These are phyloP conservation scores for Prunella vulgaris DNA, from an alignment of 257 asterid genomes.

Conservation along the genomic window DNA sequence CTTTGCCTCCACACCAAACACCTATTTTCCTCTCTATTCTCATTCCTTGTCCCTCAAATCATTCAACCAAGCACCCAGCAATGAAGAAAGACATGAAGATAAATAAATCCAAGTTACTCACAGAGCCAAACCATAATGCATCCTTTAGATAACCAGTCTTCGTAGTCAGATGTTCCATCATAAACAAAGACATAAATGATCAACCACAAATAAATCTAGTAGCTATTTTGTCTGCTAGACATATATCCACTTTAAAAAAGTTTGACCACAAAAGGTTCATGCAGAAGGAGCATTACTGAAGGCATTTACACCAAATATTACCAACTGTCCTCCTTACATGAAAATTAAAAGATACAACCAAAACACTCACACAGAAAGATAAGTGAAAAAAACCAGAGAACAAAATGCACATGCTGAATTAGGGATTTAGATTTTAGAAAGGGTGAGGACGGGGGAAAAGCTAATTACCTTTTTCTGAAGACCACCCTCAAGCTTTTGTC, in stretches of 20 bases:
- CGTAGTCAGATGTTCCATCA: neutral
- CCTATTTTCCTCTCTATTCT: neutral
- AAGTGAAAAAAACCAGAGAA: neutral
- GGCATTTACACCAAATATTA: neutral
- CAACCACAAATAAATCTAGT: neutral
- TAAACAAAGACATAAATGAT: neutral
- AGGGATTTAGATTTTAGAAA: neutral
- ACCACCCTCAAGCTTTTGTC: constrained; percentile 97
- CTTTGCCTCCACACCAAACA: neutral
- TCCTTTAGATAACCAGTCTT: neutral
- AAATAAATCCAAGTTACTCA: too few species aligned
- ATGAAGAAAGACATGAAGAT: neutral
- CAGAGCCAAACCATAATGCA: too few species aligned
- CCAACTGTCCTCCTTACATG: neutral
- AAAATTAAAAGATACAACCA: neutral
- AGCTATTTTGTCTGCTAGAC: neutral
- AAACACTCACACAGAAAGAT: neutral
- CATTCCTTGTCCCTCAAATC: neutral
- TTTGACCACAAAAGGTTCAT: neutral
- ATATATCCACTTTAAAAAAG: neutral
- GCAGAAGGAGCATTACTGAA: neutral
- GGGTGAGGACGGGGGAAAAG: neutral
- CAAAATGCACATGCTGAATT: neutral
- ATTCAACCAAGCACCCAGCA: neutral
- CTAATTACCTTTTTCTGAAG: constrained; percentile 60